Percentiles rank a stretch among this genome's conserved stretches.
Evolutionary conservation across 2,329 filamentous ascomycete genomes (phyloP).

Genomic region (Colletotrichum sp.): DNA sequence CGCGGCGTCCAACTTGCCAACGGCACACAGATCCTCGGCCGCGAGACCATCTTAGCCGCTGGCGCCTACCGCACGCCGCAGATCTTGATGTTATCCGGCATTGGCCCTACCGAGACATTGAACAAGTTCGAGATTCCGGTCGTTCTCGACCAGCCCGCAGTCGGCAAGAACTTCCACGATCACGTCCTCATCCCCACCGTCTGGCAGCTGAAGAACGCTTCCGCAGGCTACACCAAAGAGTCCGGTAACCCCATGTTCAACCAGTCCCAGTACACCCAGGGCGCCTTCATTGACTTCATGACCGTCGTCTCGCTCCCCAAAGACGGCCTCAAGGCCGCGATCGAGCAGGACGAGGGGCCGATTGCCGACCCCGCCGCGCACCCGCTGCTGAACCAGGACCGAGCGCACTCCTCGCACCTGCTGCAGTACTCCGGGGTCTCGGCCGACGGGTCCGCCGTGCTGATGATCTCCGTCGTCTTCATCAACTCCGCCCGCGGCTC

Average conservation of each 20-base stretch:
- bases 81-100: conserved; percentile 1
- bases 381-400: conserved; percentile 31
- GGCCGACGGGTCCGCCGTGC: not conserved
- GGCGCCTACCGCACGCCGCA: not conserved
- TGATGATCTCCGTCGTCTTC: not conserved
- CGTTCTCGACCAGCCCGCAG: not conserved
- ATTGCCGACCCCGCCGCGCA: conserved; percentile 32
- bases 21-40: conserved; percentile 30
- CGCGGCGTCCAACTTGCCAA: conserved; percentile 30
- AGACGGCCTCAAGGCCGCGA: conserved; percentile 33
- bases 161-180: not conserved
- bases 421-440: not conserved
- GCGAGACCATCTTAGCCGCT: conserved; percentile 26
- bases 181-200: conserved; percentile 29
- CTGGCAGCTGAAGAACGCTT: conserved; percentile 36
- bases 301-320: conserved; percentile 31
- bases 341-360: conserved; percentile 37
- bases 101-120: not conserved
- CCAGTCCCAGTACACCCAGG: conserved; percentile 37
- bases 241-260: conserved; percentile 37
- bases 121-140: not conserved
- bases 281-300: conserved; percentile 41
- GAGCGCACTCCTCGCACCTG: not conserved
- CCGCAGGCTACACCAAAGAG: conserved; percentile 34
- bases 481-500: conserved; percentile 31